phyloP scores from a whole-genome alignment of 139 green algal genomes.

The Volvox reticuliferus region DNA sequence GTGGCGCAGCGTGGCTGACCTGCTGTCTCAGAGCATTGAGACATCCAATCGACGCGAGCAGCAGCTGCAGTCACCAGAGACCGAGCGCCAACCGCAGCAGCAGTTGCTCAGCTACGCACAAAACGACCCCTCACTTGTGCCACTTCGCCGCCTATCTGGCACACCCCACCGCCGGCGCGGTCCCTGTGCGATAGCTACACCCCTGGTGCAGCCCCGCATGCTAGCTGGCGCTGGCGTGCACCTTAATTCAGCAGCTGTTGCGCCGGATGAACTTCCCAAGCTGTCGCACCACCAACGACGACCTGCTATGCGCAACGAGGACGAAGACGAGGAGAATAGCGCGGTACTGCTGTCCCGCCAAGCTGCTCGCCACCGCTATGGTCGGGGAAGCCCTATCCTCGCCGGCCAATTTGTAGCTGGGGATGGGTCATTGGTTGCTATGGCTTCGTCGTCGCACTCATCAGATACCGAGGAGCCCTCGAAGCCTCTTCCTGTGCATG shows the following conservation, averaged over 20 bases:
- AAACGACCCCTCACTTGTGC: neutral
- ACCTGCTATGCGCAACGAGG: neutral
- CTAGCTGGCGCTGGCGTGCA: neutral
- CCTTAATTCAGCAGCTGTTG: neutral
- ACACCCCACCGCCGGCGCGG: neutral
- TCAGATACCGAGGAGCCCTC: neutral
- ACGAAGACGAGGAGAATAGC: neutral
- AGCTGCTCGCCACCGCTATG: neutral
- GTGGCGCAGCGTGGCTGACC: slow-evolving; percentile 7
- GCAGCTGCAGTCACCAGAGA: neutral
- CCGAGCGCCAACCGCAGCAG: neutral
- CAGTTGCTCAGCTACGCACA: neutral
- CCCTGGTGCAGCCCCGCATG: neutral
- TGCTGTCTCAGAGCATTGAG: neutral
- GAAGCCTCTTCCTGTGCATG: neutral
- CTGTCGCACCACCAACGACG: neutral
- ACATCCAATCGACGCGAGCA: neutral
- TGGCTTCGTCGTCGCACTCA: neutral
- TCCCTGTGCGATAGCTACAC: neutral
- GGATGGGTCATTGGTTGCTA: neutral
- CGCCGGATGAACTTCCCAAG: neutral
- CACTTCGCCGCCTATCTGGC: slow-evolving; percentile 14
- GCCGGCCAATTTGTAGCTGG: no score
- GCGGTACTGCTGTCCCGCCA: neutral
- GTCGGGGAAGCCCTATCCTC: neutral